Percentiles rank a stretch among this genome's conserved stretches.
phyloP scores from a whole-genome alignment of 2,329 filamentous ascomycete genomes.

The Orbilia javanica region DNA sequence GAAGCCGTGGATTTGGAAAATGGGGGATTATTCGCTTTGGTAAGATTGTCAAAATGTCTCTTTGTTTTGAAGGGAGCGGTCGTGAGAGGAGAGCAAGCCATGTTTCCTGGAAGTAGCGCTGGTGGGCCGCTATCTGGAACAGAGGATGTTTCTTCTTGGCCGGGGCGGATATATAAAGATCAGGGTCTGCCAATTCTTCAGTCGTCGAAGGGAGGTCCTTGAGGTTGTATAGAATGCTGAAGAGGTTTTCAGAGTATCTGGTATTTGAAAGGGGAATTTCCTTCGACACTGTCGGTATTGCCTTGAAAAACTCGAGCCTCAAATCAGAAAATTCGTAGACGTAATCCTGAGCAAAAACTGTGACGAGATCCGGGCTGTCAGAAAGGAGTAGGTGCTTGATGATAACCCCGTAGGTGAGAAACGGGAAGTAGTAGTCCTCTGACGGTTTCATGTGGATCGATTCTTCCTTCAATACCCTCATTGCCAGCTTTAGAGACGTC shows the following conservation, averaged over 20 bases:
- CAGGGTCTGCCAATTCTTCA: slow-evolving; percentile 38
- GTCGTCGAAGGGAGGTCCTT: slow-evolving; percentile 49
- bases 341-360: slow-evolving; percentile 82
- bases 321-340: slow-evolving; percentile 85
- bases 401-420: slow-evolving; percentile 75
- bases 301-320: slow-evolving; percentile 82
- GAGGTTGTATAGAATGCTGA: slow-evolving; percentile 63
- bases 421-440: slow-evolving; percentile 78
- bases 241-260: slow-evolving; percentile 78
- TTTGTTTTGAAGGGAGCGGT: slow-evolving; percentile 77
- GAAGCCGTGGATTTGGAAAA: slow-evolving; percentile 87
- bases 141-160: slow-evolving; percentile 77
- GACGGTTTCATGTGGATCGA: slow-evolving; percentile 72
- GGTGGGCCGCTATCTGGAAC: slow-evolving; percentile 78
- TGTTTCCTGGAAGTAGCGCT: slow-evolving; percentile 81
- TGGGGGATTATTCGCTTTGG: slow-evolving; percentile 85
- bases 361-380: slow-evolving; percentile 70
- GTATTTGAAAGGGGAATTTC: slow-evolving; percentile 75
- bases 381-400: slow-evolving; percentile 74
- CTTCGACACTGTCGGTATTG: slow-evolving; percentile 68
- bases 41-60: slow-evolving; percentile 83
- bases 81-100: slow-evolving; percentile 84
- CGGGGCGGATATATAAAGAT: slow-evolving; percentile 68
- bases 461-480: slow-evolving; percentile 87
- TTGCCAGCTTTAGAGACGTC: slow-evolving; percentile 80